Base-by-base conservation (phyloP, 192 early-diverging fungal species). In the Backusella tarrabulga region DNA sequence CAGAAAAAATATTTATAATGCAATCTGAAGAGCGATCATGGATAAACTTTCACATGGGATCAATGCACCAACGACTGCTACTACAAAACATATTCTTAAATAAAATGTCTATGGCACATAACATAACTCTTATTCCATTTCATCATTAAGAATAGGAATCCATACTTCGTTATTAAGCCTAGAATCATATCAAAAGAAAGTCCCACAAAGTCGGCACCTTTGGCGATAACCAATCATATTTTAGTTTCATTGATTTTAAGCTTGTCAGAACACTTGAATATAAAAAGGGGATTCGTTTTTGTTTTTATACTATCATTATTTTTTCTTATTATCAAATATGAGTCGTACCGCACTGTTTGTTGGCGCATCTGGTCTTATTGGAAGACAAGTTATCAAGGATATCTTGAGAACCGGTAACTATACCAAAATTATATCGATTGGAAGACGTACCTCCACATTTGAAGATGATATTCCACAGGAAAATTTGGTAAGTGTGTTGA, bases 341-440 rank as follows among this genome's bases (percentile, higher is more conserved):
- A 26, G 9, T 23, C 54, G 54, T 23, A 26, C 54, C 21, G 54
- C 54, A 23, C 17, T 56, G 2, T 56, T 56, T 56, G 54, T 56
- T 26, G 54, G 54, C 7, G 54, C 54, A 23, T 56, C 54, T 11
- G 54, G 54, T 26, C 54, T 56, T 23, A 56, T 90, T 32, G 90
- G 91, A n/a, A 90, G 89, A 67, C 68, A 81, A 2, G 75, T 90
- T 14, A 68, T 91, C 21, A 83, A 83, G 15, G 88, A 91, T 40
- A 63, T 90, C 12, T 83, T 93, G 46, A 74, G 80, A 66, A 77
- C 77, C 12, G 79, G 78, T 23, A 56, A 60, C 2, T 91, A 88
- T 69, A 78, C 75, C 17, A 85, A 83, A 42, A 87, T 93, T 9
- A 88, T 89, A 23, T 70, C 87, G 6, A 77, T 91, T 36, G 88